Conservation (phyloP, 345 rosid genomes). For the Gynandropsis gynandra region DNA sequence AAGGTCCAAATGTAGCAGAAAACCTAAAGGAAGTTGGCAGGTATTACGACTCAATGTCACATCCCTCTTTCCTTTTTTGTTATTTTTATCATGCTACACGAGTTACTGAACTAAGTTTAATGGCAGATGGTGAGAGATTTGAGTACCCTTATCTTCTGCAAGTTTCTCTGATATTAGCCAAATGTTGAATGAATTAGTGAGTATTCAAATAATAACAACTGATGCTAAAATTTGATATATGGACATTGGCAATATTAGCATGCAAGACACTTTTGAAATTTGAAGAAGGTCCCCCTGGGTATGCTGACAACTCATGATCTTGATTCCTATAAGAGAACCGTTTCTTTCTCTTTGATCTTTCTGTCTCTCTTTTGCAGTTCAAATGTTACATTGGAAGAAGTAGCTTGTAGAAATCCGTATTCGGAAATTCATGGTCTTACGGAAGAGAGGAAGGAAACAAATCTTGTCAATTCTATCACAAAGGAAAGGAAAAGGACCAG, state of each 20-base stretch:
- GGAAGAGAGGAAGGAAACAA: conserved; percentile 25
- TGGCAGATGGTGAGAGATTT: background rate
- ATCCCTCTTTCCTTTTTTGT: background rate
- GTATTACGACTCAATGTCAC: conserved; percentile 18
- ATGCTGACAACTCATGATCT: background rate
- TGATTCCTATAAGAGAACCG: conserved; percentile 4
- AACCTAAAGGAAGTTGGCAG: conserved; percentile 24
- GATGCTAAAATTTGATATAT: background rate
- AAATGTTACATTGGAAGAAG: conserved; percentile 25
- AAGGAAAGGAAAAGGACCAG: conserved; percentile 50
- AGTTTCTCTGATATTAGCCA: background rate
- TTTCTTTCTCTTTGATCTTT: conserved; percentile 17
- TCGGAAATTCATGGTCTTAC: conserved; percentile 24
- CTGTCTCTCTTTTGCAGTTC: conserved; percentile 36
- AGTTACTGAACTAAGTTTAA: background rate
- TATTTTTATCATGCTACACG: background rate
- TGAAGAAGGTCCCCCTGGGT: background rate
- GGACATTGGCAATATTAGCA: background rate
- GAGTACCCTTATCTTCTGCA: background rate
- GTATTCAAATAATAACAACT: background rate
- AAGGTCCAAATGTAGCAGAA: conserved; percentile 26
- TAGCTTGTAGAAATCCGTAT: conserved; percentile 23
- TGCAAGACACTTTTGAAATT: too few relatives aligned
- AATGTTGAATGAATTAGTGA: background rate
- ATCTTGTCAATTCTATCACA: conserved; percentile 17